A percentile compares a stretch with the other conserved stretches of the same genome.
Conservation (phyloP, 257 asterid species). For the Solanum clarkiae region DNA sequence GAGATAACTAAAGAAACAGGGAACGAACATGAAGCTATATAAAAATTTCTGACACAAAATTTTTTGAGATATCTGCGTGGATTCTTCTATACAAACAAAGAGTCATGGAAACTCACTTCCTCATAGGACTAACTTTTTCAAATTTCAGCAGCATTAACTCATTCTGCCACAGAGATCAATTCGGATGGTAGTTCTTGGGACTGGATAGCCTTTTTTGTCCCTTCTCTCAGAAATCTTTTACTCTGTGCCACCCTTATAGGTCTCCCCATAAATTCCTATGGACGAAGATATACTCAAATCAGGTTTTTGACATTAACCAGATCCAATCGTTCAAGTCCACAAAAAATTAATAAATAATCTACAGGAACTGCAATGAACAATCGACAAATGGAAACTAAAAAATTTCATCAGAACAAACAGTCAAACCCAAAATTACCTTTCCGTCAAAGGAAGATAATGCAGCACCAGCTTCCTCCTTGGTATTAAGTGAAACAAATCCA, state of each 20-base stretch:
- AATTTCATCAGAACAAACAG: not conserved
- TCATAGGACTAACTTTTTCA: slow-evolving; percentile 7
- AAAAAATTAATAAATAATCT: not conserved
- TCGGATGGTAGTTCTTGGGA: slow-evolving; percentile 16
- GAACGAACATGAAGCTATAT: not conserved
- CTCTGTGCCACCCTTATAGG: slow-evolving; percentile 59
- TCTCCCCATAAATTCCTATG: slow-evolving; percentile 88
- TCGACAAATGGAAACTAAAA: not conserved
- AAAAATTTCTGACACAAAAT: not conserved
- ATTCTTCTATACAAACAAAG: not conserved
- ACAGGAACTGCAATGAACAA: not conserved
- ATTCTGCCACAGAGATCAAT: slow-evolving; percentile 7
- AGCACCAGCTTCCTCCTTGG: slow-evolving; percentile 63
- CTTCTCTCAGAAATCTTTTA: slow-evolving; percentile 49
- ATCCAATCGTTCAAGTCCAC: not conserved
- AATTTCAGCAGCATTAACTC: slow-evolving; percentile 1
- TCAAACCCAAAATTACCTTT: slow-evolving; percentile 35
- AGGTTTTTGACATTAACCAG: not conserved
- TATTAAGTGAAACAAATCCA: slow-evolving; percentile 79
- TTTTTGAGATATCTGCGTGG: not conserved
- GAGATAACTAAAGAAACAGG: not conserved
- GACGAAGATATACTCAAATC: slow-evolving; percentile 1
- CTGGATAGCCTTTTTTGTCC: slow-evolving; percentile 39
- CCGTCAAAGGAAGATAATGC: slow-evolving; percentile 58
- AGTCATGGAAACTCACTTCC: slow-evolving; percentile 14